phyloP scores from a whole-genome alignment of 768 basidiomycete species.

The Tricholoma flavovirens region DNA sequence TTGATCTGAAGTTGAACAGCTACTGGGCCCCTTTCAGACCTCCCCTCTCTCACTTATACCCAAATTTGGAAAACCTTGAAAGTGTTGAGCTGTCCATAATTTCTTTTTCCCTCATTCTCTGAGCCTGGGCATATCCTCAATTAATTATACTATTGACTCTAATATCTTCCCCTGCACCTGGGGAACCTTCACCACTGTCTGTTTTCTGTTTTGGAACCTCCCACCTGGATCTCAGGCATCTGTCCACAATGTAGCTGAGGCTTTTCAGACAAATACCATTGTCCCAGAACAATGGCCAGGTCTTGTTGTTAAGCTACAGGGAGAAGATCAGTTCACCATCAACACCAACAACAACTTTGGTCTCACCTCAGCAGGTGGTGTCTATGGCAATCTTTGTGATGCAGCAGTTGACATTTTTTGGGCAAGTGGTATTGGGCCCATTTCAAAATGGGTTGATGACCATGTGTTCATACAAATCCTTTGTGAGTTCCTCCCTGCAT shows the following conservation, averaged over 20 bases:
- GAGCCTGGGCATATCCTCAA: conserved; percentile 4
- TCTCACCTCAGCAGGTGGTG: background rate
- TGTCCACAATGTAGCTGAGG: conserved; percentile 11
- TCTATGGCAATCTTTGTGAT: conserved; percentile 2
- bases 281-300: conserved; percentile 6
- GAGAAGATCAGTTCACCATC: background rate
- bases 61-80: conserved; percentile 18
- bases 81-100: conserved; percentile 22
- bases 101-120: conserved; percentile 15
- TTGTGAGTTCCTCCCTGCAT: background rate
- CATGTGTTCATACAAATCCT: conserved; percentile 15
- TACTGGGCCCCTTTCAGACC: conserved; percentile 24
- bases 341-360: background rate
- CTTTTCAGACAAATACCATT: conserved; percentile 9
- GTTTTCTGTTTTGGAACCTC: background rate
- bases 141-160: conserved; percentile 19
- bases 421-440: conserved; percentile 13
- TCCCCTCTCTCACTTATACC: conserved; percentile 23
- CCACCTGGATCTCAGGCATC: conserved; percentile 8
- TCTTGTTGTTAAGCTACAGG: background rate
- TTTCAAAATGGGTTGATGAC: conserved; percentile 21
- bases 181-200: conserved; percentile 5
- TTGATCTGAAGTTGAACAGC: conserved; percentile 5
- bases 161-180: too few relatives aligned
- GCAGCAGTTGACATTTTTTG: conserved; percentile 19